These are phyloP conservation scores for Fusarium newnesense DNA, from an alignment of 2,329 filamentous ascomycete species.

Conservation along the genomic window DNA sequence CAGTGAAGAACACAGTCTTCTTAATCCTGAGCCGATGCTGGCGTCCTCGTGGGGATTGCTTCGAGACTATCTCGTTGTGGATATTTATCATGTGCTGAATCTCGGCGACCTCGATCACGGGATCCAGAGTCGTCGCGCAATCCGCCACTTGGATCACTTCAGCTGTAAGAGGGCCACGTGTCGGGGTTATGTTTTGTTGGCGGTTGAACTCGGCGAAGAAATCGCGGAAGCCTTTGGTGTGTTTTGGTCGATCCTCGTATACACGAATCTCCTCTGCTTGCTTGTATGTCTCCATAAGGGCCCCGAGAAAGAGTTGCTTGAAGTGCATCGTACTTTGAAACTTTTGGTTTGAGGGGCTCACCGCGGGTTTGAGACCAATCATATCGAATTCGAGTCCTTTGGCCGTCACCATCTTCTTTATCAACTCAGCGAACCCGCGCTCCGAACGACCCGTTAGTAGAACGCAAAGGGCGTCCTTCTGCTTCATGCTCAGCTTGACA, in stretches of 20 bases:
- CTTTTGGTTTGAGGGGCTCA: constrained; percentile 80
- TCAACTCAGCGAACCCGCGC: constrained; percentile 77
- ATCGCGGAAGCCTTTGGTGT: constrained; percentile 84
- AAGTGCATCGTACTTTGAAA: constrained; percentile 89
- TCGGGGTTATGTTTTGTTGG: constrained; percentile 58
- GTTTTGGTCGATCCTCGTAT: constrained; percentile 73
- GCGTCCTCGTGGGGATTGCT: constrained; percentile 49
- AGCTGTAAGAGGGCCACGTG: constrained; percentile 73
- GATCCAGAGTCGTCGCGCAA: constrained; percentile 76
- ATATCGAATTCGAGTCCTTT: constrained; percentile 89
- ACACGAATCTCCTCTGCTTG: constrained; percentile 83
- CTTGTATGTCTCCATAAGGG: constrained; percentile 86
- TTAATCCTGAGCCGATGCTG: constrained; percentile 74
- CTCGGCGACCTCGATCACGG: constrained; percentile 81
- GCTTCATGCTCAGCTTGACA: constrained; percentile 81
- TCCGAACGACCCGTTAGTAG: constrained; percentile 89
- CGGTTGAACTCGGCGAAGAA: constrained; percentile 85
- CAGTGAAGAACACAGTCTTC: constrained; percentile 90
- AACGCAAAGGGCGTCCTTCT: constrained; percentile 86
- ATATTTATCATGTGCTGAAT: constrained; percentile 90
- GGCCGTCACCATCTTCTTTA: constrained; percentile 82
- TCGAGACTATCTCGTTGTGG: constrained; percentile 72
- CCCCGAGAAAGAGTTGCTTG: constrained; percentile 86
- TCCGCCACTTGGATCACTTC: constrained; percentile 91
- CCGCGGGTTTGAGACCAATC: constrained; percentile 85